Evolutionary conservation across 495 filamentous ascomycete species (phyloP), one percentile per base, ranked within the genome.

Genomic region (Emericellopsis terricola): DNA sequence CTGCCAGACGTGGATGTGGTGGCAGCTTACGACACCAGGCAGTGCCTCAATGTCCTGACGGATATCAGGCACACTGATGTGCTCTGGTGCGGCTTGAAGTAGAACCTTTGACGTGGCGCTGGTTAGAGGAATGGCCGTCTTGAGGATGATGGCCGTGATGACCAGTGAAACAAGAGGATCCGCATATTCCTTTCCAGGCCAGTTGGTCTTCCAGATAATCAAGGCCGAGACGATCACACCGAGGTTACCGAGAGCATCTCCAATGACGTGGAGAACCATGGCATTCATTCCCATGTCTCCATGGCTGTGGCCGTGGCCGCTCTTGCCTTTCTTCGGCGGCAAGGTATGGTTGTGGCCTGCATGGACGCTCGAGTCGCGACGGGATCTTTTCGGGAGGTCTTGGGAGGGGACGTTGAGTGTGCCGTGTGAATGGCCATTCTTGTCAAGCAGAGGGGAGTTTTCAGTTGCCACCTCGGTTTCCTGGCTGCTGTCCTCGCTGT

Each of bases 1-100:
- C 51, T 94, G 87, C 89, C 89, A 97, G 39, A 97, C 85, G 51
- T 97, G 89, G 8, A 97, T 64, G 46, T 97, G 85, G 56, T 97
- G 89, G 38, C 85, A 89, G 48, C 77, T 79, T 40, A 83, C 58
- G 21, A 97, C 73, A 28, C 87, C 87, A 0, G 73, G 78, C 10
- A 96, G 71, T 15, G 67, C 55, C 42, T 81, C 68, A 37, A 97
- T 93, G 51, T 97, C 89, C 35, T 80, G 74, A 44, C 87, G 81
- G 59, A 97, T 86, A 34, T 94, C 78, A 39, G 86, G 78, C 36
- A 94, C 68, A 37, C 74, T 74, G 53, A 97, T 75, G 17, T 81
- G 78, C 15, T 78, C 73, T 0, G 89, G 89, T 0, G 85, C 89
- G 6, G 86, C 91, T 55, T 96, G 89, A 1, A 97, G 69, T 4